Evolutionary conservation across 2,329 filamentous ascomycete species (phyloP).

Genomic region (Coniella vitis): DNA sequence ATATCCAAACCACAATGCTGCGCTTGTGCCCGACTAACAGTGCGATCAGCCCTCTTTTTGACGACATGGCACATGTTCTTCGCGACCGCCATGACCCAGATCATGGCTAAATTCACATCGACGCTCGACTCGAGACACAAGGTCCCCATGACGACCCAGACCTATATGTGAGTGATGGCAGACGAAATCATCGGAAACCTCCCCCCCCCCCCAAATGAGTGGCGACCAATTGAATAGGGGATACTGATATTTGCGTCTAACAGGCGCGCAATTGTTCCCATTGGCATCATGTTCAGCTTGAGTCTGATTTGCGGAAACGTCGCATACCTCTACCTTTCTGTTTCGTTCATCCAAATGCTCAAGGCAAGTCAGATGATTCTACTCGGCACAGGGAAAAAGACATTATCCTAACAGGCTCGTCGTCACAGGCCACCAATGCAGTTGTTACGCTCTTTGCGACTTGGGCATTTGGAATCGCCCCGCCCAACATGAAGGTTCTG

Average conservation of each 20-base stretch:
- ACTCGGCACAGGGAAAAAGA: too few species aligned
- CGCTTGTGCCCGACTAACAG: constrained; percentile 39
- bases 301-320: constrained; percentile 88
- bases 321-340: constrained; percentile 82
- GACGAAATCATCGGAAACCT: too few species aligned
- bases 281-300: constrained; percentile 85
- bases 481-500: constrained; percentile 73
- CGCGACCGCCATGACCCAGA: constrained; percentile 81
- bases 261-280: constrained; percentile 79
- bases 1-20: not conserved
- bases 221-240: too few species aligned
- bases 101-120: constrained; percentile 77
- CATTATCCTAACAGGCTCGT: not conserved
- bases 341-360: constrained; percentile 94
- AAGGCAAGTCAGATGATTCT: constrained; percentile 51
- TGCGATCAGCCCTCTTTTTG: constrained; percentile 55
- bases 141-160: constrained; percentile 73
- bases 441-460: constrained; percentile 80
- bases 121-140: constrained; percentile 85
- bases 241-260: not conserved
- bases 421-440: constrained; percentile 70
- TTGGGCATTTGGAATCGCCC: constrained; percentile 73
- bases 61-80: constrained; percentile 91
- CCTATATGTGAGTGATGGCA: constrained; percentile 16
- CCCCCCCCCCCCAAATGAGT: too few species aligned